Evolutionary conservation across 2,329 filamentous ascomycete genomes (phyloP).

Genomic region (Microsporum audouinii): DNA sequence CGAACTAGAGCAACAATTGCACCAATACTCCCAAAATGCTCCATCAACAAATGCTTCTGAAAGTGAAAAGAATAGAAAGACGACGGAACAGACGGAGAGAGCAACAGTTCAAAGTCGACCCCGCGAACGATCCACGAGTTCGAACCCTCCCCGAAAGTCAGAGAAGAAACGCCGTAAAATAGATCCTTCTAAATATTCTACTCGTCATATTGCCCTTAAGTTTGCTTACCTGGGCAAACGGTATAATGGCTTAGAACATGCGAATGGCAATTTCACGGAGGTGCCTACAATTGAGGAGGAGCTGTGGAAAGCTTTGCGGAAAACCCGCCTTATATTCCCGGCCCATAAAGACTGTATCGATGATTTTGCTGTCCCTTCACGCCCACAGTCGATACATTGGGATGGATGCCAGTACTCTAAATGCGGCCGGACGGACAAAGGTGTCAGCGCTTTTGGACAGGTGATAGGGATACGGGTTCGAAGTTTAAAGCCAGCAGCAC

Average conservation of each 20-base stretch:
- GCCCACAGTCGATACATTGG: slow-evolving; percentile 53
- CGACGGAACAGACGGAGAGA: background rate
- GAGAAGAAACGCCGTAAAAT: slow-evolving; percentile 45
- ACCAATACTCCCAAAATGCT: slow-evolving; percentile 23
- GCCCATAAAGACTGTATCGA: slow-evolving; percentile 25
- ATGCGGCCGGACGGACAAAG: slow-evolving; percentile 82
- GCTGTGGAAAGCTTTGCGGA: slow-evolving; percentile 80
- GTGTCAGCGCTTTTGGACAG: slow-evolving; percentile 94
- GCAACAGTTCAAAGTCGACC: background rate
- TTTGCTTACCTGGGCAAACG: slow-evolving; percentile 83
- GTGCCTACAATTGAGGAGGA: slow-evolving; percentile 83
- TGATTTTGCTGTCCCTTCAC: slow-evolving; percentile 9
- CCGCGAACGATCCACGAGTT: slow-evolving; percentile 15
- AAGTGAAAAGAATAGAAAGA: slow-evolving; percentile 6
- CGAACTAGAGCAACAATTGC: slow-evolving; percentile 55
- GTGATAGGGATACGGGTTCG: slow-evolving; percentile 75
- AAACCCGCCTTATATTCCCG: slow-evolving; percentile 70
- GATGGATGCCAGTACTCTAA: slow-evolving; percentile 84
- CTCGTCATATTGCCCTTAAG: slow-evolving; percentile 78
- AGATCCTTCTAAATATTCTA: slow-evolving; percentile 70
- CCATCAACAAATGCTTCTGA: slow-evolving; percentile 27
- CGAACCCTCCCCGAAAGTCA: slow-evolving; percentile 21
- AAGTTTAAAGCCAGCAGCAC: slow-evolving; percentile 59
- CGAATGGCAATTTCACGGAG: slow-evolving; percentile 55
- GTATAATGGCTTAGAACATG: slow-evolving; percentile 90